Evolutionary conservation across 805 yeast genomes (phyloP), one percentile per base, ranked within the genome.

Genomic region (Candida nitratophila): DNA sequence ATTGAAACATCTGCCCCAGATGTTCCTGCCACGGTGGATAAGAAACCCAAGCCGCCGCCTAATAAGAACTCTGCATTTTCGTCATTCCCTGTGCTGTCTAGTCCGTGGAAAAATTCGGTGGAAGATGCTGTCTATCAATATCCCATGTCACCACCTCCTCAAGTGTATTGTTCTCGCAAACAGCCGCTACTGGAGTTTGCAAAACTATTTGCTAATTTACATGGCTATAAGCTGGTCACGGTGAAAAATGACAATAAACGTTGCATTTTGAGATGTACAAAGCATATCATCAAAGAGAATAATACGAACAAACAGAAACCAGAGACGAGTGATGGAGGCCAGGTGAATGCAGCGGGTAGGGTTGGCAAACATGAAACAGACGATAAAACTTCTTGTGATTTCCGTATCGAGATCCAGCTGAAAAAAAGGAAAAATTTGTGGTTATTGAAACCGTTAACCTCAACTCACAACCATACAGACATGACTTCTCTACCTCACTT

Each of bases 231-330:
- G 35, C 38, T 57, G 14, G 60, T 56, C 10, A 51, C 48, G 1
- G 49, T 53, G 20, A 57, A 50, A 37, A 57, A 57, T 43, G 61
- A 57, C 40, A 45, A 43, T 22, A 47, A 53, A 30, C 45, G 61
- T 39, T 54, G 54, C 15, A 56, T 57, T 1, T 31, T 57, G 39
- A 41, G 52, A 17, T 57, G 61, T 32, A 46, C 44, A 2, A 52
- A 47, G 33, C 56, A 55, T 35, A 36, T 2, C 3, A 4, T 6
- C 2, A 24, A 15, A 21, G 17, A 34, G 8, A 8, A 17, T 16
- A 5, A 34, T 8, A n/a, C 11, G 7, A 33, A 33, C 17, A 33
- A 17, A 7, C 6, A 17, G 24, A 19, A 34, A 4, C 3, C 6
- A 9, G n/a, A 24, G 4, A 22, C 9, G 15, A 21, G 51, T 2